These are phyloP conservation scores for Daldinia decipiens DNA, from an alignment of 495 filamentous ascomycete species.

Conservation along the genomic window DNA sequence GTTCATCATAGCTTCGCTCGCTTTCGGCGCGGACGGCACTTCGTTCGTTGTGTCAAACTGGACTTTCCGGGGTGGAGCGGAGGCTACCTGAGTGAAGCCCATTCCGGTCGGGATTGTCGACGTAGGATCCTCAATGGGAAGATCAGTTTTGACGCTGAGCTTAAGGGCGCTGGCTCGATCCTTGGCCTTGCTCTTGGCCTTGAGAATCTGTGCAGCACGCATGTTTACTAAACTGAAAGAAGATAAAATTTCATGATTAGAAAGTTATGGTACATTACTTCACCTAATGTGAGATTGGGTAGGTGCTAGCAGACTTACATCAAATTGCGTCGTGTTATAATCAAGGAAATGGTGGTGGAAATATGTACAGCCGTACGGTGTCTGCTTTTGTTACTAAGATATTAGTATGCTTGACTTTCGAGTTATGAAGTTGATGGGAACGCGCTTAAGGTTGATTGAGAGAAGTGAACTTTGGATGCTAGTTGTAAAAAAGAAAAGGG, in stretches of 20 bases:
- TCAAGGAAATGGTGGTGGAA: background rate
- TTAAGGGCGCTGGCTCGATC: conserved; percentile 12
- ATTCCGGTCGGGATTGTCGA: background rate
- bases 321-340: background rate
- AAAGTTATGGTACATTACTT: background rate
- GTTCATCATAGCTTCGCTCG: conserved; percentile 27
- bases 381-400: background rate
- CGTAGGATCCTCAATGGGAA: background rate
- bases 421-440: background rate
- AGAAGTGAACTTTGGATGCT: background rate
- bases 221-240: conserved; percentile 8
- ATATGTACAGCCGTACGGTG: background rate
- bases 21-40: background rate
- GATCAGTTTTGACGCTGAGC: conserved; percentile 14
- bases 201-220: conserved; percentile 16
- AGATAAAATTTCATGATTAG: background rate
- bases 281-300: background rate
- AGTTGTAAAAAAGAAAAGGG: background rate
- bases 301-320: background rate
- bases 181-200: conserved; percentile 3
- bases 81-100: background rate
- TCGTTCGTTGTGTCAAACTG: background rate
- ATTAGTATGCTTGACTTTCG: background rate
- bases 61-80: conserved; percentile 12
- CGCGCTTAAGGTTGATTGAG: background rate